phyloP scores from a whole-genome alignment of 2,329 filamentous ascomycete species.

The Neofusicoccum laricinum region DNA sequence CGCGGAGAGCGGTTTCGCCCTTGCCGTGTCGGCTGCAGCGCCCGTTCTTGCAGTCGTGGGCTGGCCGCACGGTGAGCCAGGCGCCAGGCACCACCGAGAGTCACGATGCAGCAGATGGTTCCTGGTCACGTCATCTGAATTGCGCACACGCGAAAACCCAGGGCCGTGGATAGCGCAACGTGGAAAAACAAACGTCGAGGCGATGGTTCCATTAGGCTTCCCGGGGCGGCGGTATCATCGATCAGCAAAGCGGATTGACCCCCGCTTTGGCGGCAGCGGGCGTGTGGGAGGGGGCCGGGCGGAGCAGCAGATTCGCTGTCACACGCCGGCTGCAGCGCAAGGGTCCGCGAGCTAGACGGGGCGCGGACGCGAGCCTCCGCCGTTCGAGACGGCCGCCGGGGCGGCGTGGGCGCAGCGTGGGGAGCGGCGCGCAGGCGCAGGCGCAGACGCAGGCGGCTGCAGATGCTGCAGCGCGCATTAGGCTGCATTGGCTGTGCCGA shows the following conservation, averaged over 20 bases:
- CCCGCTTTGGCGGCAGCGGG: slow-evolving; percentile 11
- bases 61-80: too few species aligned
- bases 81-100: background rate
- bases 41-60: too few species aligned
- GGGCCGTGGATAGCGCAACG: slow-evolving; percentile 13
- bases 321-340: background rate
- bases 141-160: slow-evolving; percentile 9
- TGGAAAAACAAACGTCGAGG: slow-evolving; percentile 11
- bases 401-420: background rate
- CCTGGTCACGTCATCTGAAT: slow-evolving; percentile 9
- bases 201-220: slow-evolving; percentile 9
- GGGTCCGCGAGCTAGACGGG: background rate
- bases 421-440: background rate
- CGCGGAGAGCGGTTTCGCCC: too few species aligned
- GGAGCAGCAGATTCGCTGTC: background rate
- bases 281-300: background rate
- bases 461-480: background rate
- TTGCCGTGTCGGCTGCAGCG: too few species aligned
- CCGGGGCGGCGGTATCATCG: slow-evolving; percentile 11
- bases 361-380: background rate
- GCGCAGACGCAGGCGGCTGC: background rate
- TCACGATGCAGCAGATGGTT: background rate
- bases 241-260: slow-evolving; percentile 1
- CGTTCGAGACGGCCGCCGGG: background rate
- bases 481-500: background rate